Base-by-base conservation (phyloP, 208 protist species). In the Leishmania guyanensis region DNA sequence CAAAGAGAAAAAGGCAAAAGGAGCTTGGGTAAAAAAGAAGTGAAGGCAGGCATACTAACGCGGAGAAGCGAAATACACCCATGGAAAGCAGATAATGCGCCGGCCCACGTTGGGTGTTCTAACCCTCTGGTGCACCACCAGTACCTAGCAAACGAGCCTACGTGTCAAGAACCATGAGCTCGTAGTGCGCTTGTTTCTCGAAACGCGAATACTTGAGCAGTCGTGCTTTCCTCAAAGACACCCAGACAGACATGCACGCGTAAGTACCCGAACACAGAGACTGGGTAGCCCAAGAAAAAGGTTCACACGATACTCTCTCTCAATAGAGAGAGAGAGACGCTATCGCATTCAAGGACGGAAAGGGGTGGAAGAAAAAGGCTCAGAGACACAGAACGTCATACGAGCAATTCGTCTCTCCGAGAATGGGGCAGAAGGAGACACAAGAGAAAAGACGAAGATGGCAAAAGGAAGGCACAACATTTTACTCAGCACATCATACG, bases 1-100 rank as follows among this genome's bases (percentile, higher is more conserved):
- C 20, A 56, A 75, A 75, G 48, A 39, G 48, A 82, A 65, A 65
- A 82, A 17, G 48, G 79, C 43, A 43, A 9, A 80, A 43, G 58
- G 62, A 62, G 50, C 56, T 2, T 56, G 65, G 73, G 20, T 36
- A 20, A 17, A 71, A 48, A 48, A 14, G 20, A 14, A 71, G 36
- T 22, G 17, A n/a, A 65, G 60, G 16, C 60, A 65, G 60, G 60
- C 60, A 36, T 65, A 10, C n/a, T 65, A 65, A 65, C n/a, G 8
- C n/a, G 60, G 60, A 65, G n/a, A 65, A 65, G 6, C 60, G 22
- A 65, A 33, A 65, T n/a, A 26, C 26, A n/a, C 60, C 12, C n/a
- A 65, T 65, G 60, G 26, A 65, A n/a, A 65, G 16, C 20, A 26
- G 10, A 65, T 65, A 65, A n/a, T 12, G n/a, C 60, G 9, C 33